Evolutionary conservation across 176 grass and related monocot genomes (phyloP).

Genomic region (Hordeum vulgare): DNA sequence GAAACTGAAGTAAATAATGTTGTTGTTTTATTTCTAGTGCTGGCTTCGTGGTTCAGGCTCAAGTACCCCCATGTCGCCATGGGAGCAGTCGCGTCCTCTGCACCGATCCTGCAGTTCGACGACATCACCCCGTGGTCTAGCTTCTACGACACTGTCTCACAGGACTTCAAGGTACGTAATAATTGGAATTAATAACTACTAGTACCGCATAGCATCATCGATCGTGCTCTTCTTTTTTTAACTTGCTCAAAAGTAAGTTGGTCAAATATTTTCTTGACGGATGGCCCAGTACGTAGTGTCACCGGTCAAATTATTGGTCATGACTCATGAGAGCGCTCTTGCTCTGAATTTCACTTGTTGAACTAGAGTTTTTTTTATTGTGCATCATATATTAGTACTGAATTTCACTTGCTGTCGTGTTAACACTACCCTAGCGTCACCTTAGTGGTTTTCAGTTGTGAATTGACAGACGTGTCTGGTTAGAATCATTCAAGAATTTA

Average conservation of each 20-base stretch:
- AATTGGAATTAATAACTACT: background rate
- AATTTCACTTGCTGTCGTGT: background rate
- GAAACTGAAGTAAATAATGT: background rate
- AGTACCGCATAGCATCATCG: background rate
- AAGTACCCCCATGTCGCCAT: slow-evolving; percentile 88
- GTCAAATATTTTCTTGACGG: too few relatives aligned
- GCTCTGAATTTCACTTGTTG: background rate
- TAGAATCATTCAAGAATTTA: background rate
- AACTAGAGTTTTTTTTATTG: background rate
- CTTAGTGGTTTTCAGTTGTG: background rate
- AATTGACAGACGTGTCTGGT: background rate
- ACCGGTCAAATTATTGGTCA: background rate
- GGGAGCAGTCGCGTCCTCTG: slow-evolving; percentile 77
- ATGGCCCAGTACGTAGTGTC: too few relatives aligned
- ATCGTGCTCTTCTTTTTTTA: background rate
- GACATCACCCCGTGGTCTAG: slow-evolving; percentile 61
- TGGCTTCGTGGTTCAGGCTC: slow-evolving; percentile 93
- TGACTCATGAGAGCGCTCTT: background rate
- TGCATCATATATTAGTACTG: background rate
- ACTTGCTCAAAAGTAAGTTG: too few relatives aligned
- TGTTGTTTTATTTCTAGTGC: slow-evolving; percentile 29
- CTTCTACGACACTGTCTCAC: slow-evolving; percentile 76
- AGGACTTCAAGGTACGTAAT: slow-evolving; percentile 79
- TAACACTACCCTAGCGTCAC: background rate
- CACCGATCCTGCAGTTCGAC: slow-evolving; percentile 89